Evolutionary conservation across 805 yeast species (phyloP).

Genomic region (Wickerhamomyces mucosus): DNA sequence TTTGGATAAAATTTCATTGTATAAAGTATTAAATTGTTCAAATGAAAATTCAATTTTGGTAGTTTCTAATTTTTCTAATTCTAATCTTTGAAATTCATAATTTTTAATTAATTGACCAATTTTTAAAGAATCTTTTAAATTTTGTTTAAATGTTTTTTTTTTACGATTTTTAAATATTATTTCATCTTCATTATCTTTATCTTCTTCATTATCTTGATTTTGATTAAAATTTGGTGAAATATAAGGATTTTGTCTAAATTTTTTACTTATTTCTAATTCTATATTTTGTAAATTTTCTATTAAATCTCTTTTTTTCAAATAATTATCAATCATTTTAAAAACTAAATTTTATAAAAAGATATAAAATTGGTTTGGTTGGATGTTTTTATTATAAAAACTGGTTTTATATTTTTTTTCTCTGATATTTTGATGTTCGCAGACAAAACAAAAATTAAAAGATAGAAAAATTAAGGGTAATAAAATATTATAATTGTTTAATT

Average conservation of each 20-base stretch:
- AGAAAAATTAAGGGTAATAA: too few relatives aligned
- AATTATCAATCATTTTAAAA: too few relatives aligned
- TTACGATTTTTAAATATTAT: slow-evolving; percentile 39
- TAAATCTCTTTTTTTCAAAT: slow-evolving; percentile 22
- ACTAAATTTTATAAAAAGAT: too few relatives aligned
- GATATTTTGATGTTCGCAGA: too few relatives aligned
- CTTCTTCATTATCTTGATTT: slow-evolving; percentile 15
- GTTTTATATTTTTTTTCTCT: too few relatives aligned
- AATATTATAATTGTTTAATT: too few relatives aligned
- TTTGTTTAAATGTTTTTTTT: slow-evolving; percentile 16
- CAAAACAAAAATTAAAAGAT: too few relatives aligned
- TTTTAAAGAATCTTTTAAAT: neutral
- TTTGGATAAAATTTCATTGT: slow-evolving; percentile 19
- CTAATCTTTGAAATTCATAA: neutral
- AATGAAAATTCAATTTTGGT: slow-evolving; percentile 19
- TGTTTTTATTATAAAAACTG: too few relatives aligned
- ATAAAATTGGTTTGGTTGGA: too few relatives aligned
- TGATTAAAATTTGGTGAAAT: slow-evolving; percentile 35
- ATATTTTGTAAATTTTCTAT: slow-evolving; percentile 65
- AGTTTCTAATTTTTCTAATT: slow-evolving; percentile 14
- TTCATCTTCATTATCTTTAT: slow-evolving; percentile 23
- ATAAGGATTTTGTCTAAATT: slow-evolving; percentile 55
- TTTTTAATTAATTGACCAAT: neutral
- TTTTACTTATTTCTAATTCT: slow-evolving; percentile 52
- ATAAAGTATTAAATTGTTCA: slow-evolving; percentile 27